A percentile compares a stretch with the other conserved stretches of the same genome.
Conservation (phyloP, 2,329 filamentous ascomycete species). For the Cryphonectria japonica region DNA sequence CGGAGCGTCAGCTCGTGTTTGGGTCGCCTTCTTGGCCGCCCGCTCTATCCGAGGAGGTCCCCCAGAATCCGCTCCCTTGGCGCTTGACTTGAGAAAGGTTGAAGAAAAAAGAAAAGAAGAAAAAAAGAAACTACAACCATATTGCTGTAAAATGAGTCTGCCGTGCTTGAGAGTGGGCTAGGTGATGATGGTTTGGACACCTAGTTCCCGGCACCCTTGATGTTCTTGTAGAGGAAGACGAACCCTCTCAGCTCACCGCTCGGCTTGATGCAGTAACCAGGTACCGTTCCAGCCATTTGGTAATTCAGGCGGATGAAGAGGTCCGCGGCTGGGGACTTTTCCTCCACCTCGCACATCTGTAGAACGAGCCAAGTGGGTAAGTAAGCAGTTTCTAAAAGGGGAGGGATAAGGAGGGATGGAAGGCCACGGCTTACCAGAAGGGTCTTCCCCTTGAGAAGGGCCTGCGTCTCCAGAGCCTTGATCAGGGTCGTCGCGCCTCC, state of each 20-base stretch:
- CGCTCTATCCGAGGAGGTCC: neutral
- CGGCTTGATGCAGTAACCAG: conserved; percentile 55
- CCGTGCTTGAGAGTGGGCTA: neutral
- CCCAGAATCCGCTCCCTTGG: neutral
- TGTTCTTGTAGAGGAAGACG: conserved; percentile 63
- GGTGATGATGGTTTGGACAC: neutral
- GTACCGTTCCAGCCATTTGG: conserved; percentile 57
- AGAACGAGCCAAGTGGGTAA: neutral
- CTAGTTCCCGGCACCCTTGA: conserved; percentile 36
- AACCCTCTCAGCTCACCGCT: conserved; percentile 53
- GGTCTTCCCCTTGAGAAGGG: conserved; percentile 50
- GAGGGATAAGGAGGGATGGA: neutral
- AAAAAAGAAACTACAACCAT: neutral
- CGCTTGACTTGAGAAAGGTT: neutral
- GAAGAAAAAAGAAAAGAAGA: neutral
- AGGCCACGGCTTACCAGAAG: conserved; percentile 52
- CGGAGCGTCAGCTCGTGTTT: neutral
- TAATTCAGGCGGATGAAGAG: conserved; percentile 63
- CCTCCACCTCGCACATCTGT: conserved; percentile 57
- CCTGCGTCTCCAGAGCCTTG: conserved; percentile 58
- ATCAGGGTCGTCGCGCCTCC: conserved; percentile 59
- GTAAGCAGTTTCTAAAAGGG: neutral
- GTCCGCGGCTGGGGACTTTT: conserved; percentile 54
- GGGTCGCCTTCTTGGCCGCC: neutral
- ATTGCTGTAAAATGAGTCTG: neutral